These are phyloP conservation scores for Penicillium capsulatum DNA, from an alignment of 2,329 filamentous ascomycete species.

Conservation along the genomic window DNA sequence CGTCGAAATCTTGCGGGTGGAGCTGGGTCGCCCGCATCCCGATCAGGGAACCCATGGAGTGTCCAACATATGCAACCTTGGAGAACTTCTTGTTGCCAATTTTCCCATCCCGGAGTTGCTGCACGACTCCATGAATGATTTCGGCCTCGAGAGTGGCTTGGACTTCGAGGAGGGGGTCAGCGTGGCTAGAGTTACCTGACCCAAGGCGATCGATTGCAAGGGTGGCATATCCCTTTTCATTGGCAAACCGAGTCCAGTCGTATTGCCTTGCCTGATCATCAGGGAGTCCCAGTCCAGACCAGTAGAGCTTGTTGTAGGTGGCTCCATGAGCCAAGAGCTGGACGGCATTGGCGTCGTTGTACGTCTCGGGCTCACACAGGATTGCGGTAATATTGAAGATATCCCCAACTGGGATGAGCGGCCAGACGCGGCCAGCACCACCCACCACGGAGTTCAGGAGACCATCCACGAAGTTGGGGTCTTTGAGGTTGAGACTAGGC, in stretches of 20 bases:
- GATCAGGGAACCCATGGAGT: constrained; percentile 8
- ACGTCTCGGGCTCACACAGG: constrained; percentile 4
- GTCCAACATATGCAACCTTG: constrained; percentile 10
- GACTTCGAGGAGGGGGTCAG: constrained; percentile 14
- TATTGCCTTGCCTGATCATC: constrained; percentile 6
- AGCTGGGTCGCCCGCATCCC: constrained; percentile 1
- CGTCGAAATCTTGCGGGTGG: constrained; percentile 10
- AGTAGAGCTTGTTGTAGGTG: constrained; percentile 9
- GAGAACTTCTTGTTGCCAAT: constrained; percentile 7
- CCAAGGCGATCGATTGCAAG: constrained; percentile 20
- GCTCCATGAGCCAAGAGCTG: constrained; percentile 8
- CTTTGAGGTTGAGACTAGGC: too few species aligned
- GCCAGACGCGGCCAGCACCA: too few species aligned
- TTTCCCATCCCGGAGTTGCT: constrained; percentile 3
- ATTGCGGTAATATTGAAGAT: constrained; percentile 1
- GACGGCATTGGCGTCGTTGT: constrained; percentile 2
- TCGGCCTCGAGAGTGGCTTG: constrained; percentile 9
- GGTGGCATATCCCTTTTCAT: constrained; percentile 15
- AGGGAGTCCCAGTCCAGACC: constrained; percentile 6
- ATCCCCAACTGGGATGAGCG: too few species aligned
- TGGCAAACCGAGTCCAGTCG: constrained; percentile 8
- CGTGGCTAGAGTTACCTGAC: constrained; percentile 14
- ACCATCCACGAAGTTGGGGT: too few species aligned
- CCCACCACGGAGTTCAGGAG: too few species aligned
- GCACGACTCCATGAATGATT: constrained; percentile 4